Conservation (phyloP, 73 alveolate genomes). For the Paramecium octaurelia region DNA sequence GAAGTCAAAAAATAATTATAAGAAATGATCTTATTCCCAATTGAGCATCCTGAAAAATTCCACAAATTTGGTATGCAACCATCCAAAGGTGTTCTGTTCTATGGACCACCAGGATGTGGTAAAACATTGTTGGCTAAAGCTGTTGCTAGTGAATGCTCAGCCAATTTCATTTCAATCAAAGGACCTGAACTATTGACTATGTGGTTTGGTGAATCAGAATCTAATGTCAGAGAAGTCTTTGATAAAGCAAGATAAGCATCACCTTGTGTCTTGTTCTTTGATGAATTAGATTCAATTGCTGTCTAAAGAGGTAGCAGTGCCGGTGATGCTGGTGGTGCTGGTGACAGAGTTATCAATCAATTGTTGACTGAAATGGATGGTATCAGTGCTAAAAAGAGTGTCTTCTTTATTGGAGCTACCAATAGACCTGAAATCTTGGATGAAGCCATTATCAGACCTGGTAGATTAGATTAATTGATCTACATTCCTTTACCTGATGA, state of each 20-base stretch:
- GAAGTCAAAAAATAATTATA: conserved; percentile 90
- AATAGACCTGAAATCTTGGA: conserved; percentile 95
- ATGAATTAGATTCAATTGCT: conserved; percentile 86
- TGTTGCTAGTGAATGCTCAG: conserved; percentile 83
- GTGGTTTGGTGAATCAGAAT: conserved; percentile 86
- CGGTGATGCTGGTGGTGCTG: conserved; percentile 96
- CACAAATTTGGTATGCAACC: conserved; percentile 79
- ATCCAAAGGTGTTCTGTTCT: conserved; percentile 69
- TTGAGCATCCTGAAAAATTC: conserved; percentile 95
- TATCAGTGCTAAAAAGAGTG: conserved; percentile 93
- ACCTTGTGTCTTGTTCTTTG: conserved; percentile 90
- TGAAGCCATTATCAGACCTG: conserved; percentile 97
- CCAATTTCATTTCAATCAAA: conserved; percentile 79
- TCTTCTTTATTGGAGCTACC: conserved; percentile 96
- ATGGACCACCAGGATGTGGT: conserved; percentile 77
- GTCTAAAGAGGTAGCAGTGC: conserved; percentile 76
- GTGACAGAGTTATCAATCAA: conserved; percentile 96
- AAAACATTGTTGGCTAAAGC: conserved; percentile 74
- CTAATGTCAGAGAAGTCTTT: conserved; percentile 86
- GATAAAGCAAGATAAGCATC: conserved; percentile 88
- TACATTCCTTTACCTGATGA: conserved; percentile 95
- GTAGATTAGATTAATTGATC: conserved; percentile 90
- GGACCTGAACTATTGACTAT: conserved; percentile 79
- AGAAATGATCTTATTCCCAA: conserved; percentile 97
- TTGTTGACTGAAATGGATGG: conserved; percentile 98